Conservation (phyloP, 306 rosid genomes). For the Crotalaria pallida region DNA sequence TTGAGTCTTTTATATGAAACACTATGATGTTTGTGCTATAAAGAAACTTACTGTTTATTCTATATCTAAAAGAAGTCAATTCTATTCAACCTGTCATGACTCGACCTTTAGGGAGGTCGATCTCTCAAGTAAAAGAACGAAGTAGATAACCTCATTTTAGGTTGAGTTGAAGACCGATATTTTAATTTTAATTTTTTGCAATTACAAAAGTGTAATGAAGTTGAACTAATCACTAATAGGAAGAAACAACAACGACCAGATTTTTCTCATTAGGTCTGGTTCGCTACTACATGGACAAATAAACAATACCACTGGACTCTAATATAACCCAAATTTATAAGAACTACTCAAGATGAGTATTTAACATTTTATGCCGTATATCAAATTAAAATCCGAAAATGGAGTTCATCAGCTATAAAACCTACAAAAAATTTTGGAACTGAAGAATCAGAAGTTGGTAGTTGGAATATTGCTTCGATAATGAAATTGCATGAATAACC, state of each 20-base stretch:
- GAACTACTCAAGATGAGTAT: neutral
- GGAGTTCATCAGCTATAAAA: neutral
- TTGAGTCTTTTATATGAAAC: neutral
- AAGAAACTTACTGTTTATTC: neutral
- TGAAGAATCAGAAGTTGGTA: neutral
- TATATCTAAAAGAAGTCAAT: neutral
- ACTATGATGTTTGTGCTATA: neutral
- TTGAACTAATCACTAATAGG: neutral
- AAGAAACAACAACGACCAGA: neutral
- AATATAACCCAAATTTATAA: neutral
- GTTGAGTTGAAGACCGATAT: neutral
- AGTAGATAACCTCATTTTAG: neutral
- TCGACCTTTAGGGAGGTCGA: neutral
- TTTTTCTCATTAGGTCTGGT: neutral
- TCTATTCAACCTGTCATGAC: neutral
- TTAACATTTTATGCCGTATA: neutral
- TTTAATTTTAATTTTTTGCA: neutral
- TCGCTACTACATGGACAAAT: neutral
- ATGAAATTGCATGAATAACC: neutral
- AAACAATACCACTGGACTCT: neutral
- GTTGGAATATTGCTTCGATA: neutral
- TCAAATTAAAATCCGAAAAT: neutral
- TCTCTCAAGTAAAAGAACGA: no score
- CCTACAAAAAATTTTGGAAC: neutral
- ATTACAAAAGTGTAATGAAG: neutral